These are phyloP conservation scores for Alternaria triticina DNA, from an alignment of 2,329 filamentous ascomycete species.

Conservation along the genomic window DNA sequence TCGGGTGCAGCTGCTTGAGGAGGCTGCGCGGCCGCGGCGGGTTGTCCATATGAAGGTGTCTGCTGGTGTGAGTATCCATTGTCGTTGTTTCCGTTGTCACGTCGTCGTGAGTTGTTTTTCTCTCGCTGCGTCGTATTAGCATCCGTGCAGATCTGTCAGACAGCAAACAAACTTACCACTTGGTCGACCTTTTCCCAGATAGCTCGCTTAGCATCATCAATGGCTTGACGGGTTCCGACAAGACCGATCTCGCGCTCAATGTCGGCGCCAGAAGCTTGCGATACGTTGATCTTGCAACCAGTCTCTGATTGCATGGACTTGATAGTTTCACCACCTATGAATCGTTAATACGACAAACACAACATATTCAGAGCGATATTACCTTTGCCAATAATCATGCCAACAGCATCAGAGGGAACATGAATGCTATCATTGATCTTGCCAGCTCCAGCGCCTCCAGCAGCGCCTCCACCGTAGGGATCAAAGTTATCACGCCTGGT, in stretches of 20 bases:
- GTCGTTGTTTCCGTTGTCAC: constrained; percentile 48
- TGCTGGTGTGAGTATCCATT: constrained; percentile 57
- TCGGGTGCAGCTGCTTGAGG: constrained; percentile 44
- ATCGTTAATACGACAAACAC: constrained; percentile 19
- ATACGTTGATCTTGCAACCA: constrained; percentile 94
- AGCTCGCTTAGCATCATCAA: constrained; percentile 79
- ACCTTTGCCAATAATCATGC: constrained; percentile 95
- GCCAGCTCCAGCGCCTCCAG: constrained; percentile 25
- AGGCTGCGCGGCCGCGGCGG: constrained; percentile 37
- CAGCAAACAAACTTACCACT: constrained; percentile 66
- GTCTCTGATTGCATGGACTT: constrained; percentile 89
- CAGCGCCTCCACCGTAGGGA: constrained; percentile 51
- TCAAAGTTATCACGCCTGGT: constrained; percentile 48
- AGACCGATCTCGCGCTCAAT: constrained; percentile 85
- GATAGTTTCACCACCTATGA: constrained; percentile 80
- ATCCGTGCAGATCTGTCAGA: neutral
- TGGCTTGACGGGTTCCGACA: constrained; percentile 77
- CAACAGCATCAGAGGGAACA: constrained; percentile 88
- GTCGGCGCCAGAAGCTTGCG: constrained; percentile 79
- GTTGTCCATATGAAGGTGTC: constrained; percentile 43
- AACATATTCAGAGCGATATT: constrained; percentile 5
- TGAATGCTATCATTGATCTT: constrained; percentile 84
- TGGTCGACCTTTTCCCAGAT: constrained; percentile 93
- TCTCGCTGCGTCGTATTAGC: constrained; percentile 50
- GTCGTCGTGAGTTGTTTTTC: constrained; percentile 53